Evolutionary conservation across 2,329 filamentous ascomycete species (phyloP), one percentile per base, ranked within the genome.

Genomic region (Trichoderma citrinoviride): DNA sequence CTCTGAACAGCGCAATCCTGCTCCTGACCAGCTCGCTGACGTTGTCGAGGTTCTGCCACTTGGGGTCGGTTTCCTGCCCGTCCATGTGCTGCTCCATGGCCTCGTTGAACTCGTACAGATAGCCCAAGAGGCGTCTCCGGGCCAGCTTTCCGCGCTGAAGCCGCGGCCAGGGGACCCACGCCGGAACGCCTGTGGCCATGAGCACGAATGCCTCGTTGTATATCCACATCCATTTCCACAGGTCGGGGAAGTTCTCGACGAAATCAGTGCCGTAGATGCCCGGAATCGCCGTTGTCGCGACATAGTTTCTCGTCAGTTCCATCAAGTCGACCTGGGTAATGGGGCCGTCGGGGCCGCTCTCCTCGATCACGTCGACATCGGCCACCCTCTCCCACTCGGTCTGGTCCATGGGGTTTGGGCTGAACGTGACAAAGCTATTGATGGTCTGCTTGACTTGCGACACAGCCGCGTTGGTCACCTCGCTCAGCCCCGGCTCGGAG

Each of bases 201-300:
- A 71, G 65, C 10, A 73, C 64, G 52, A 79, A 74, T 3, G 70
- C 73, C 2, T 74, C 70, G 61, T 79, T 76, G 46, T 78, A 77
- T 8, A 68, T 65, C 78, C 78, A 80, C 43, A 80, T 66, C 14
- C 73, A 68, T 40, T 75, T 67, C 72, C 76, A 78, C 21, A 79
- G 73, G 0, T 77, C 74, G 3, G 76, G 73, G 15, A 76, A 79
- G 67, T 80, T 77, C 29, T 78, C 73, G 50, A 78, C 72, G 69
- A 80, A 78, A 65, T 80, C 75, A 3, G 74, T 75, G n/a, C 79
- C 79, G 53, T 79, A 75, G 5, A 80, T 69, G 2, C 76, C 72
- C 3, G 71, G 67, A 14, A 73, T 78, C 8, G 76, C 73, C 2
- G 76, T 74, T 21, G 70, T 71, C 27, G 75, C 75, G 8, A 78